Percentiles rank a stretch among this genome's conserved stretches.
Conservation (phyloP, 1,284 basidiomycete species). For the Kalmanozyma brasiliensis region DNA sequence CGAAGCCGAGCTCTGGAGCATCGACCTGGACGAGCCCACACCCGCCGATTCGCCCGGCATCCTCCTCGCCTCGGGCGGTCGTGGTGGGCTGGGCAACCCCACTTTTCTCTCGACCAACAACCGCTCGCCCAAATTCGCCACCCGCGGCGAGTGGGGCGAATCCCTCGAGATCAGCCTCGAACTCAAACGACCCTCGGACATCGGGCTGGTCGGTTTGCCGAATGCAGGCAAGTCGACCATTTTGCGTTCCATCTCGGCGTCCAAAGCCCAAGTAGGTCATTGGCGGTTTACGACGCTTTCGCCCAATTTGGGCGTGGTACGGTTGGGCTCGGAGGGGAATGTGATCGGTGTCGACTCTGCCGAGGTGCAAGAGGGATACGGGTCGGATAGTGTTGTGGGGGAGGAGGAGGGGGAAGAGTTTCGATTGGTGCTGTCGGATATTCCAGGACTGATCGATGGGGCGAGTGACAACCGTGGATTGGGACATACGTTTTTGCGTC, state of each 20-base stretch:
- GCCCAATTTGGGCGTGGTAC: conserved; percentile 91
- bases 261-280: conserved; percentile 82
- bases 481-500: conserved; percentile 91
- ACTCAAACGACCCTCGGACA: conserved; percentile 91
- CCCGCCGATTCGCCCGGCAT: conserved; percentile 53
- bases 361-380: conserved; percentile 42
- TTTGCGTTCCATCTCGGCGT: conserved; percentile 86
- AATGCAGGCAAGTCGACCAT: conserved; percentile 85
- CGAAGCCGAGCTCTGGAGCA: conserved; percentile 36
- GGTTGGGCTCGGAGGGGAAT: conserved; percentile 76
- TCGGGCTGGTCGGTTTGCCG: conserved; percentile 94
- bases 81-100: conserved; percentile 89
- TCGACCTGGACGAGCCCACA: conserved; percentile 58
- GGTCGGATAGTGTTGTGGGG: conserved; percentile 1
- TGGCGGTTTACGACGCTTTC: conserved; percentile 96
- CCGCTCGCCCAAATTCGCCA: conserved; percentile 69
- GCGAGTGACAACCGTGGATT: conserved; percentile 90
- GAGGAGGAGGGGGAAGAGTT: conserved; percentile 74
- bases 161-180: conserved; percentile 86
- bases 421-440: conserved; percentile 95
- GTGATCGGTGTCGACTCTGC: conserved; percentile 38
- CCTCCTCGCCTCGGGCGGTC: conserved; percentile 75
- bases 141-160: conserved; percentile 80
- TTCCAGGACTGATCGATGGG: conserved; percentile 87
- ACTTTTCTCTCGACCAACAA: conserved; percentile 76